Conservation (phyloP, 2,329 filamentous ascomycete genomes). For the Colletotrichum australisinense region DNA sequence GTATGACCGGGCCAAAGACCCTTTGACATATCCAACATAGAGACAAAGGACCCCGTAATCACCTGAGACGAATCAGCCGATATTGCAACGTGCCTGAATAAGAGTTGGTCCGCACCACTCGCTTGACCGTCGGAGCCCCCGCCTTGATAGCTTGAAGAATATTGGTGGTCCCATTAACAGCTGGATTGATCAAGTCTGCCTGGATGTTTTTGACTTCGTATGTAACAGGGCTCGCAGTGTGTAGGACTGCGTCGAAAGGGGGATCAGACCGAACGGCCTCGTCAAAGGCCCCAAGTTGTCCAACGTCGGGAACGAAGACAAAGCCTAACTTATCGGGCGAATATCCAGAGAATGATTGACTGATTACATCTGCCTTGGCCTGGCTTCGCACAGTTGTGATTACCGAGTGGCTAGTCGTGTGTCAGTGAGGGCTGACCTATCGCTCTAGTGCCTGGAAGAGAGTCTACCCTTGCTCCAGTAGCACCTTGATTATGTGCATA, state of each 20-base stretch:
- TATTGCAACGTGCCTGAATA: not conserved
- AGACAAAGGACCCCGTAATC: not conserved
- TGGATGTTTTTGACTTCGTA: conserved; percentile 66
- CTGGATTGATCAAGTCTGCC: conserved; percentile 63
- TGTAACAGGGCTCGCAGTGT: conserved; percentile 81
- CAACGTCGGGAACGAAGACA: conserved; percentile 47
- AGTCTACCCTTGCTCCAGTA: too few species aligned
- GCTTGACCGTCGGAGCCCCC: conserved; percentile 65
- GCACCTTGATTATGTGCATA: too few species aligned
- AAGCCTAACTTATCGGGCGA: not conserved
- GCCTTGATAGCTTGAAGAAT: conserved; percentile 60
- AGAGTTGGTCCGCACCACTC: conserved; percentile 67
- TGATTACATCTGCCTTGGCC: not conserved
- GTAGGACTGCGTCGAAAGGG: conserved; percentile 79
- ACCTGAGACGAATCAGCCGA: not conserved
- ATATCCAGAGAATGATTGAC: not conserved
- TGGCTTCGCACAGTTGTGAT: not conserved
- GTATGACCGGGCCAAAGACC: not conserved
- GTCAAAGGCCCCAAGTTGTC: conserved; percentile 47
- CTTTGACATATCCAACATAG: not conserved
- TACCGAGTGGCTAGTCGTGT: not conserved
- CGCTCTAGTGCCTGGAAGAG: too few species aligned
- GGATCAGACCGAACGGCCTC: conserved; percentile 45
- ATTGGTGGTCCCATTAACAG: conserved; percentile 61
- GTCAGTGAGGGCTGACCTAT: not conserved